Conservation (phyloP, 805 yeast genomes). For the Candida namnaoensis region DNA sequence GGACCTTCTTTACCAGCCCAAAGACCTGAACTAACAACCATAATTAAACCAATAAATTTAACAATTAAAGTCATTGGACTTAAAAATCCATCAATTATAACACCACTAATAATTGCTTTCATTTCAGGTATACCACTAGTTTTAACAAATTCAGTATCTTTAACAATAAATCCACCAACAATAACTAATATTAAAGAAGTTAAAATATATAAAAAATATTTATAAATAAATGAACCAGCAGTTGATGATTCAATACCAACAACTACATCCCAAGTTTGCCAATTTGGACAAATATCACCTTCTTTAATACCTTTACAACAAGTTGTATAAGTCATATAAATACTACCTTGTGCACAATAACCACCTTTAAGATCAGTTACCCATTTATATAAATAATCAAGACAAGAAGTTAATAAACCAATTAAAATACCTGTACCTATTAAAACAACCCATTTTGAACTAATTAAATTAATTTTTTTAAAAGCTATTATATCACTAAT, state of each 20-base stretch:
- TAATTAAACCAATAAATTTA: conserved; percentile 49
- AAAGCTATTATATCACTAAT: neutral
- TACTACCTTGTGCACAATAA: conserved; percentile 27
- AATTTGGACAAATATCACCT: conserved; percentile 22
- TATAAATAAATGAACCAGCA: conserved; percentile 20
- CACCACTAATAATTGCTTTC: conserved; percentile 60
- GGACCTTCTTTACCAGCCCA: conserved; percentile 91
- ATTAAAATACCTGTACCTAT: conserved; percentile 34
- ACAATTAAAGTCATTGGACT: conserved; percentile 40
- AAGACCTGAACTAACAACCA: conserved; percentile 67
- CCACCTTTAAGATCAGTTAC: conserved; percentile 48
- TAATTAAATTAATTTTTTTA: conserved; percentile 1
- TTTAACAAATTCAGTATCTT: conserved; percentile 27
- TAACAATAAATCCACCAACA: conserved; percentile 22
- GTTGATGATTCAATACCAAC: conserved; percentile 13
- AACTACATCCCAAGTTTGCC: conserved; percentile 24
- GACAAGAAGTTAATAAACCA: conserved; percentile 38
- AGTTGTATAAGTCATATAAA: conserved; percentile 16
- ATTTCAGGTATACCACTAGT: conserved; percentile 71
- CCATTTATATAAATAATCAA: conserved; percentile 42
- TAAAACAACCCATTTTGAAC: conserved; percentile 37
- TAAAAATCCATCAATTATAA: conserved; percentile 44
- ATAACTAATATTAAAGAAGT: conserved; percentile 30
- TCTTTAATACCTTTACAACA: conserved; percentile 21
- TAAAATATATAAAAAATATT: conserved; percentile 27